These are phyloP conservation scores for Alternaria brassicae DNA, from an alignment of 2,329 filamentous ascomycete species.

Conservation along the genomic window DNA sequence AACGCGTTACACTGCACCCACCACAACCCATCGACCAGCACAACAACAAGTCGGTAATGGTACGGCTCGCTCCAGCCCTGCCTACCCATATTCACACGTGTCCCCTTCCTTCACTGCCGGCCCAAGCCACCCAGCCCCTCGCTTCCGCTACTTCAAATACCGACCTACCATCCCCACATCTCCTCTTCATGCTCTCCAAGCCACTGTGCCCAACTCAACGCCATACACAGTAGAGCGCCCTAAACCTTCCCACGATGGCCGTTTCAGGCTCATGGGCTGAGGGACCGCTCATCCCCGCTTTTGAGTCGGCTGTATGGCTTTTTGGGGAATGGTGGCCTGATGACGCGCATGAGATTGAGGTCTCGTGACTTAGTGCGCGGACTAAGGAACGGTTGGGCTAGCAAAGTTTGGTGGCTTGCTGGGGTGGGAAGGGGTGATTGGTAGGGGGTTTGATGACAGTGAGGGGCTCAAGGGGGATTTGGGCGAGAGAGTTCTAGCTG, in stretches of 20 bases:
- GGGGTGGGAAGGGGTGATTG: slow-evolving; percentile 10
- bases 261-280: background rate
- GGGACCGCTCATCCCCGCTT: background rate
- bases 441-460: slow-evolving; percentile 5
- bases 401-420: slow-evolving; percentile 10
- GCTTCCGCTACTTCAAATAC: background rate
- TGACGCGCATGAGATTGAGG: slow-evolving; percentile 23
- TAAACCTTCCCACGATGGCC: background rate
- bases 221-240: background rate
- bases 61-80: background rate
- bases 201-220: background rate
- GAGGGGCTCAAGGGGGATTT: background rate
- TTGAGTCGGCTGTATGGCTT: background rate
- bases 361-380: slow-evolving; percentile 24
- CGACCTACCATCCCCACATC: background rate
- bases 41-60: background rate
- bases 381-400: background rate
- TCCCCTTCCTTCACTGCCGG: background rate
- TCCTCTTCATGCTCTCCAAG: background rate
- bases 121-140: background rate
- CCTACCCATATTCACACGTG: background rate
- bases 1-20: background rate
- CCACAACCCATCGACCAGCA: background rate
- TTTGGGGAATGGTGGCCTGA: slow-evolving; percentile 7
- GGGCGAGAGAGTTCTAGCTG: background rate